Evolutionary conservation across 768 basidiomycete species (phyloP).

Genomic region (Leucocoprinus birnbaumii): DNA sequence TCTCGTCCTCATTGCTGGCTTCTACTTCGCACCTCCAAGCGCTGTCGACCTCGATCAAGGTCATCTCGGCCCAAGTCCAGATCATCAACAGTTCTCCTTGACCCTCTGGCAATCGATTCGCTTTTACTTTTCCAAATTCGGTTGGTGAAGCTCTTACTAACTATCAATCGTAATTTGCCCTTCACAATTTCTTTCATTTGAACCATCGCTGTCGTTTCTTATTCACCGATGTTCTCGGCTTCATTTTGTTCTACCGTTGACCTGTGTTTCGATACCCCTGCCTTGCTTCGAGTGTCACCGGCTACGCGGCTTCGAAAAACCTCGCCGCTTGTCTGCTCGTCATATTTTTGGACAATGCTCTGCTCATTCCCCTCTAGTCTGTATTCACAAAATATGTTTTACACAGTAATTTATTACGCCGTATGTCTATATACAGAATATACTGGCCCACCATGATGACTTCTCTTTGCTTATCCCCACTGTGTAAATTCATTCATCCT

Average conservation of each 20-base stretch:
- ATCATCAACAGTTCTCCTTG: conserved; percentile 29
- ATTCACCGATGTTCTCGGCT: background rate
- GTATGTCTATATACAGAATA: too few relatives aligned
- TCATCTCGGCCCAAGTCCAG: conserved; percentile 16
- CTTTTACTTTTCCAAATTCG: conserved; percentile 34
- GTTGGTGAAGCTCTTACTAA: conserved; percentile 15
- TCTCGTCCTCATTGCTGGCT: conserved; percentile 86
- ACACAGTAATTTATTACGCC: too few relatives aligned
- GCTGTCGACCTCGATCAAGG: conserved; percentile 37
- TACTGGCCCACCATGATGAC: too few relatives aligned
- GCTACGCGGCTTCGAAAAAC: background rate
- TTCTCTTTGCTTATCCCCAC: background rate
- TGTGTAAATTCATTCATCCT: background rate
- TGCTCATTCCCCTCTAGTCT: background rate
- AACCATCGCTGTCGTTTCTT: background rate
- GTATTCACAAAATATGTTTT: background rate
- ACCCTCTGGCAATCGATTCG: conserved; percentile 35
- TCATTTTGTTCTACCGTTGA: background rate
- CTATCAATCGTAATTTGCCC: conserved; percentile 2
- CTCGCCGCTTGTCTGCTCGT: background rate
- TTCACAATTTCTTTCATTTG: background rate
- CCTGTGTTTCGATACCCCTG: background rate
- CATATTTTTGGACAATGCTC: background rate
- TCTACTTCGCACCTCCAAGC: conserved; percentile 81
- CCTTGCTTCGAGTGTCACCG: background rate